Evolutionary conservation across 2,329 filamentous ascomycete species (phyloP), one percentile per base, ranked within the genome.

Genomic region (Pseudocercospora fuligena): DNA sequence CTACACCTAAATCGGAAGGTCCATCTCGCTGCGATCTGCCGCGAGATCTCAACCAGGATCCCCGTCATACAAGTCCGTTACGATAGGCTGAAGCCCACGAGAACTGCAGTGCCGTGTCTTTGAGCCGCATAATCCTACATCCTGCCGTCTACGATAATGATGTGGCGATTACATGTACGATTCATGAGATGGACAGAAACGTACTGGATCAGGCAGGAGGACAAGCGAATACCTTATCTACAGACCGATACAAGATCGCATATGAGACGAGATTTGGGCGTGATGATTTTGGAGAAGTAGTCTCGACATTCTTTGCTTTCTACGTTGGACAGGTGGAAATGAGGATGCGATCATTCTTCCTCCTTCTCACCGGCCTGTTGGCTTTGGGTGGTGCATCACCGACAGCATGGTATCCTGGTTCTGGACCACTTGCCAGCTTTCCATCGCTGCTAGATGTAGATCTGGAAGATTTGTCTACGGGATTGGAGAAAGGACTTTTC

Each of bases 391-490:
- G 25, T 6, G 51, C 51, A 33, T 56, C 27, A 6, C 51, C 40
- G 16, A 43, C 51, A 56, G 51, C 51, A 56, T 56, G 51, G 51
- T 27, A 56, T 25, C 12, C 51, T 16, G 16, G 23, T 7, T 33
- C 27, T n/a, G 25, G 51, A n/a, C 5, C 23, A 19, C 51, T 56
- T 9, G 51, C 23, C 16, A 59, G 23, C 1, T 76, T 79, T n/a
- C 82, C 82, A 3, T 71, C 70, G 5, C 75, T 89, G 33, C 77
- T 86, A 16, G 81, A 87, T 70, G 86, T 82, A 14, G 84, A 82
- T 0, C 78, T 80, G 1, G 85, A 87, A 54, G 81, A 87, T 23
- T 77, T 88, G 23, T 76, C 79, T 21, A 72, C 75, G 47, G 86
- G 86, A 2, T 76, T 88, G 7, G 79, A 83, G 40, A 76, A 76